Base-by-base conservation (phyloP, 768 basidiomycete species). In the Lactarius quietus region DNA sequence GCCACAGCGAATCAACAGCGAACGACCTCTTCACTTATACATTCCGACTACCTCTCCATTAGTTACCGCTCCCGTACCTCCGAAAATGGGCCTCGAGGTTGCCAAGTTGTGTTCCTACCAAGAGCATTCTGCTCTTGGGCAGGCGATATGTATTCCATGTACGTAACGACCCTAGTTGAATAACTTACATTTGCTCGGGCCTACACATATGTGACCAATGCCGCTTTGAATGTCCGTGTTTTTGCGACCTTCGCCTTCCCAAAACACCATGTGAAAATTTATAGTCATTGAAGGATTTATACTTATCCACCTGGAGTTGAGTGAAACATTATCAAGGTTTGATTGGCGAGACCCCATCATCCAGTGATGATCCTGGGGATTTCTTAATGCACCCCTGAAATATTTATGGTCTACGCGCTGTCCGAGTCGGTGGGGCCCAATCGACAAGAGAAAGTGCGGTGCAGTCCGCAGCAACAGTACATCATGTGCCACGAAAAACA, bases 251-350 rank as follows among this genome's bases (percentile, higher is more conserved):
- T 23, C 48, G 48, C 6, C 48, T 51, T 51, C 15, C 48, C 26
- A 51, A 51, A 28, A 6, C 48, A 15, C 48, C 26, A 51, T 8
- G 26, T 28, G 26, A 26, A 51, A 48, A 6, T 15, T 48, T 15
- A 26, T 26, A n/a, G n/a, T n/a, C n/a, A 26, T 15, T 14, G 14
- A 51, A 51, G 14, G 48, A 26, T 51, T 51, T 23, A 17, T 51
- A 26, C 14, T 28, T 51, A 26, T 51, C 48, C 48, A 51, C 48
- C 12, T 14, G 54, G 54, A 35, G 28, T 23, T 55, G 31, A 23
- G 33, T 55, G 54, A 55, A 55, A 55, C 54, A 20, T 33, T 29
- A 35, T 55, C 33, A 55, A 55, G 54, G 54, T 55, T 55, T 55
- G 54, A 55, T 55, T 31, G 10, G 23, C 51, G 51, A 52, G 23